Evolutionary conservation across 2,329 filamentous ascomycete genomes (phyloP), one percentile per base, ranked within the genome.

Genomic region (Cadophora sp.): DNA sequence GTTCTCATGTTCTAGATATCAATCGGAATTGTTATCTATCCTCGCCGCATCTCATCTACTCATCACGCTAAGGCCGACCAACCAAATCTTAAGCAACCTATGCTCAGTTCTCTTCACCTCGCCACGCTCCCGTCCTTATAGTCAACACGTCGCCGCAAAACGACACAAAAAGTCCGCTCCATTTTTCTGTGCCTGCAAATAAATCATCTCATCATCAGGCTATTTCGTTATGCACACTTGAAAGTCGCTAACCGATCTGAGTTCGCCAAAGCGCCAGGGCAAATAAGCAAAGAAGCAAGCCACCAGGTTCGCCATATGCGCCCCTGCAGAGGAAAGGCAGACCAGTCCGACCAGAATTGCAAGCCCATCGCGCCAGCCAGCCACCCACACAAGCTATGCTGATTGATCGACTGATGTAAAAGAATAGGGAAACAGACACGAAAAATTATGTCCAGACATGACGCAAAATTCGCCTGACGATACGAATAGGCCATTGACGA

Each of bases 251-350:
- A 48, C 6, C 43, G 16, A 43, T 43, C 43, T 7, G 4, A 24
- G 8, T 24, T n/a, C 55, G 55, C 55, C 55, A 37, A 9, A 58
- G 55, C 55, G 29, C 55, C 55, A 58, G 55, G 11, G 19, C 31
- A 37, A 58, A n/a, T 24, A 56, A n/a, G 26, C 26, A 53, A 29
- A 12, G 11, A 27, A 19, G 12, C 4, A 31, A 29, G 14, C 29
- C 16, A 34, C 26, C 37, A 43, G 7, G 14, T 43, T 48, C 43
- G 19, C 43, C 43, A 48, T 4, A 14, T 9, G 43, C 43, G n/a
- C 43, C n/a, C n/a, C n/a, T n/a, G 43, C 19, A 48, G 11, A 43
- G 40, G 27, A 56, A 27, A 22, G 27, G 53, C 53, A 34, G 53
- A 34, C 26, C 16, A 34, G 26, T 14, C 26, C 27, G 29, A 6